Base-by-base conservation (phyloP, 768 basidiomycete genomes). In the Tricholoma hemisulphureum region DNA sequence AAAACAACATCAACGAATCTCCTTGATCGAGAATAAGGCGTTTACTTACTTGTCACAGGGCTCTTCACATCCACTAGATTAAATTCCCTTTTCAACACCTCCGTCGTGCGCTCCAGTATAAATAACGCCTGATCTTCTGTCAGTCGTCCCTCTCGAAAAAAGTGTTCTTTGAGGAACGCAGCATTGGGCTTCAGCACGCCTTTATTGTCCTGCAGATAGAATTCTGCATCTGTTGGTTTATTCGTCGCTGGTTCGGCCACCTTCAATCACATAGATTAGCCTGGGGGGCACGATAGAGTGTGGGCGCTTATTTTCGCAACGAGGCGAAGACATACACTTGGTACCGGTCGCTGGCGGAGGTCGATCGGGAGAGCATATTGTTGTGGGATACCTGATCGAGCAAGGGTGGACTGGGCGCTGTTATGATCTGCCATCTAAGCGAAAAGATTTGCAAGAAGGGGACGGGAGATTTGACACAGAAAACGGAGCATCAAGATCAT, bases 1-100 rank as follows among this genome's bases (percentile, higher is more conserved):
- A 64, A 18, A 52, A 18, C 1, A 18, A n/a, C 24, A 51, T 60
- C 21, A 59, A 28, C 41, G 21, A 32, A 54, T 48, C 21, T 28
- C 14, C 23, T 10, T 6, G 50, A 24, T 11, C 48, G 28, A 26
- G 37, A 37, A 46, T 43, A n/a, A n/a, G n/a, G n/a, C 51, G 45
- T 41, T 14, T n/a, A 80, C 90, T 63, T 65, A 94, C 93, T 91
- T 37, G 93, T 97, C 31, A 97, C 89, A 18, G 95, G 94, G 58
- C 94, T 91, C 57, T 86, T 85, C 9, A 98, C 86, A 50, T 88
- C 79, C 45, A 98, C 83, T 70, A 98, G 74, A 69, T 97, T 98
- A 0, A 89, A 86, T 73, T 98, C 95, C 18, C 74, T 75, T 21
- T 78, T 79, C 53, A 97, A 74, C 31, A 95, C 64, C 53, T 83